Evolutionary conservation across 495 filamentous ascomycete species (phyloP).

Genomic region (Penicillium maclennaniae): DNA sequence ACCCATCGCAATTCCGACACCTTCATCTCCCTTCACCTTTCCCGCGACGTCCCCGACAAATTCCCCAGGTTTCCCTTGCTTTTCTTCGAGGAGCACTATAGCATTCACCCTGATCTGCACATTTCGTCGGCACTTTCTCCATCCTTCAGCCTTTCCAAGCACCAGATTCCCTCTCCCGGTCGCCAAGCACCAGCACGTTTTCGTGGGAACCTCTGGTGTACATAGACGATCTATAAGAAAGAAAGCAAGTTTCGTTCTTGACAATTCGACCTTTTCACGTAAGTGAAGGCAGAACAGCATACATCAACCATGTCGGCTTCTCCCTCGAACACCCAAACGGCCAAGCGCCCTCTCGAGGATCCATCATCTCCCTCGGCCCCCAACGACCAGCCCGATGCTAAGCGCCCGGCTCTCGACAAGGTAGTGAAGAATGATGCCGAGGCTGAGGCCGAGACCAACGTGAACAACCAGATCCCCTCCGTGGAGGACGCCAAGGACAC

Average conservation of each 20-base stretch:
- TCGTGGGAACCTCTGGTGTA: constrained; percentile 87
- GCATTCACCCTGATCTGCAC: constrained; percentile 22
- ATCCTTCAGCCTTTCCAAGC: constrained; percentile 40
- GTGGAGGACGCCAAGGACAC: constrained; percentile 44
- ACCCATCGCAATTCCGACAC: constrained; percentile 23
- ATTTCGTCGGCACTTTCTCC: constrained; percentile 30
- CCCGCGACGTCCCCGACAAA: constrained; percentile 8
- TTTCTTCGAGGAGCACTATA: constrained; percentile 10
- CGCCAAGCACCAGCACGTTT: constrained; percentile 81
- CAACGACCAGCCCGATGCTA: constrained; percentile 91
- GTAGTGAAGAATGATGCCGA: constrained; percentile 59
- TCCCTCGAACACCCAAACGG: constrained; percentile 58
- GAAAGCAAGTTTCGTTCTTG: constrained; percentile 43
- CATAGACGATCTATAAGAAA: constrained; percentile 65
- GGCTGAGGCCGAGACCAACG: constrained; percentile 48
- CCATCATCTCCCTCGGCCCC: constrained; percentile 88
- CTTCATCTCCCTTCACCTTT: constrained; percentile 14
- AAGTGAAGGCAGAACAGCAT: constrained; percentile 36
- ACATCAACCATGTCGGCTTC: constrained; percentile 55
- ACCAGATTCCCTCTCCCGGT: constrained; percentile 44
- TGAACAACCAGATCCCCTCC: constrained; percentile 38
- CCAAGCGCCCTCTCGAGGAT: constrained; percentile 96
- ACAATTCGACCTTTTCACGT: constrained; percentile 37
- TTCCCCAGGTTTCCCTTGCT: constrained; percentile 17
- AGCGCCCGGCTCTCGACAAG: constrained; percentile 94